Evolutionary conservation across 1,139 yeast species (phyloP).

Genomic region (Arxiozyma heterogenica): DNA sequence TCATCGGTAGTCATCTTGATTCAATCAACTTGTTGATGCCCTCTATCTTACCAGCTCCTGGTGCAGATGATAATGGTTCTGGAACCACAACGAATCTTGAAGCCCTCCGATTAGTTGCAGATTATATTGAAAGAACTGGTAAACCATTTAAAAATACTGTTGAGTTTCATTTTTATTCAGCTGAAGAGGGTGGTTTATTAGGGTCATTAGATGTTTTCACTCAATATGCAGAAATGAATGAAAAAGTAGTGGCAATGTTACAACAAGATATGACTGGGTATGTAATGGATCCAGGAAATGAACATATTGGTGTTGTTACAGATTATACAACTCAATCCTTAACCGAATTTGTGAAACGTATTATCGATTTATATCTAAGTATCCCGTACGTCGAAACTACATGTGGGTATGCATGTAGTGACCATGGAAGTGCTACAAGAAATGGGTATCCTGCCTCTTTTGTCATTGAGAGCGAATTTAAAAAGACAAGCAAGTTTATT

Average conservation of each 20-base stretch:
- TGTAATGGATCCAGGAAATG: slow-evolving; percentile 50
- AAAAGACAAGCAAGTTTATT: slow-evolving; percentile 54
- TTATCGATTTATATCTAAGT: slow-evolving; percentile 51
- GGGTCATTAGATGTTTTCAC: slow-evolving; percentile 79
- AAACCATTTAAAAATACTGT: slow-evolving; percentile 47
- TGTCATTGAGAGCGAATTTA: slow-evolving; percentile 67
- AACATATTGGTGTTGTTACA: slow-evolving; percentile 69
- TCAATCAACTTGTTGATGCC: slow-evolving; percentile 72
- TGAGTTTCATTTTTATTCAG: slow-evolving; percentile 91
- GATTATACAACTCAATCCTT: slow-evolving; percentile 60
- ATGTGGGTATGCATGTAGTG: slow-evolving; percentile 93
- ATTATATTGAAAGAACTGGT: slow-evolving; percentile 15
- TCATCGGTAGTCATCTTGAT: slow-evolving; percentile 88
- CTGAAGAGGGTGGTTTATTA: slow-evolving; percentile 86
- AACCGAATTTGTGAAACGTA: slow-evolving; percentile 51
- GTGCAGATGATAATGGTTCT: slow-evolving; percentile 92
- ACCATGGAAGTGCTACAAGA: slow-evolving; percentile 78
- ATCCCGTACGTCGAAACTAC: slow-evolving; percentile 65
- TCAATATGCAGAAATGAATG: slow-evolving; percentile 37
- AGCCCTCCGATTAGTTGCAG: slow-evolving; percentile 54
- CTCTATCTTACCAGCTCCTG: slow-evolving; percentile 68
- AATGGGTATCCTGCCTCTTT: slow-evolving; percentile 79
- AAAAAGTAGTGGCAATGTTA: slow-evolving; percentile 67
- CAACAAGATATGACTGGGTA: slow-evolving; percentile 97
- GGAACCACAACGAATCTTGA: slow-evolving; percentile 78